Conservation (phyloP, 129 eudicot genomes). For the Ambrosia artemisiifolia region DNA sequence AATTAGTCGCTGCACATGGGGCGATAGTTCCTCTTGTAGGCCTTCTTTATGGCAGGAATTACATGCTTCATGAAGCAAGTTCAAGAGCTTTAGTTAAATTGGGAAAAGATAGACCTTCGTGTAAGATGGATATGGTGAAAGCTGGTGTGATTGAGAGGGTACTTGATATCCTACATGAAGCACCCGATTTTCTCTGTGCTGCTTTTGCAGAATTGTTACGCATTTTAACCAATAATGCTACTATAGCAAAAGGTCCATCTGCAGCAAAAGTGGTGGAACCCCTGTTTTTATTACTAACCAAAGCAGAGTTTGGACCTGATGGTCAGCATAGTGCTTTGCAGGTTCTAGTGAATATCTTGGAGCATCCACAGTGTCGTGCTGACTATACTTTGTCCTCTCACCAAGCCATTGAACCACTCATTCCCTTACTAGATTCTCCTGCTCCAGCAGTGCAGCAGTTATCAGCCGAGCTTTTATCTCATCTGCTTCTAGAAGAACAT, state of each 20-base stretch:
- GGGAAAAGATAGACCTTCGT: constrained; percentile 94
- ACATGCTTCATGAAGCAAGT: constrained; percentile 83
- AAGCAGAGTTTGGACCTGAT: constrained; percentile 82
- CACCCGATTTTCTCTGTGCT: constrained; percentile 91
- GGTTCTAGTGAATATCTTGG: constrained; percentile 89
- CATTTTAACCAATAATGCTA: constrained; percentile 87
- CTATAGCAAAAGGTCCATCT: constrained; percentile 94
- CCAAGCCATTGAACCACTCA: constrained; percentile 86
- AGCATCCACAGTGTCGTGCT: constrained; percentile 93
- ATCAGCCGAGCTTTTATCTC: constrained; percentile 96
- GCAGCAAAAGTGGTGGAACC: constrained; percentile 99
- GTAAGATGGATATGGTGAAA: constrained; percentile 99
- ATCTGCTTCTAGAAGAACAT: constrained; percentile 81
- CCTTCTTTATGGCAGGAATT: constrained; percentile 73
- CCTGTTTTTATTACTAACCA: constrained; percentile 62
- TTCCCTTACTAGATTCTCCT: constrained; percentile 88
- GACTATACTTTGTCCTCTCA: constrained; percentile 75
- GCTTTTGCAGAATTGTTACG: constrained; percentile 89
- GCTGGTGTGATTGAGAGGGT: constrained; percentile 88
- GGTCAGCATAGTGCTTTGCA: constrained; percentile 97
- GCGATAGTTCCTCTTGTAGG: constrained; percentile 98
- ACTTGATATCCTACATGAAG: constrained; percentile 86
- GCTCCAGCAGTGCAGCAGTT: constrained; percentile 90
- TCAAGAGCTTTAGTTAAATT: constrained; percentile 93
- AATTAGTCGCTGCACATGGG: constrained; percentile 89